Conservation (phyloP, 75 land plant genomes). For the Sequoia sempervirens region DNA sequence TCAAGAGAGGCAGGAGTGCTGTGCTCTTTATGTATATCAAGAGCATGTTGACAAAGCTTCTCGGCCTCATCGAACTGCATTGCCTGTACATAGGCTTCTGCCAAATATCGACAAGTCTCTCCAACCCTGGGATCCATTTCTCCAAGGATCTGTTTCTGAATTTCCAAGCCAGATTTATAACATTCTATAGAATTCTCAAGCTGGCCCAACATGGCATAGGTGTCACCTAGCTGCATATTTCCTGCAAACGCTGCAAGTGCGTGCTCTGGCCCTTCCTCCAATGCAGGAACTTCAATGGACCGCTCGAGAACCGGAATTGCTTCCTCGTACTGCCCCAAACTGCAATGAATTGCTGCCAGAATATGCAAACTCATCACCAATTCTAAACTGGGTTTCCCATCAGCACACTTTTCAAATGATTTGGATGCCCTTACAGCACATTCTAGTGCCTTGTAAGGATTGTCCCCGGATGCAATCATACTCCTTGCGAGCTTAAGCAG, state of each 20-base stretch:
- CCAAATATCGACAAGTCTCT: conserved; percentile 73
- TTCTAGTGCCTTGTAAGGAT: conserved; percentile 63
- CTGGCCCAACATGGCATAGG: conserved; percentile 61
- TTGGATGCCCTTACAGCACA: conserved; percentile 60
- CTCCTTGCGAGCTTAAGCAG: conserved; percentile 80
- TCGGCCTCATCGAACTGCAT: conserved; percentile 81
- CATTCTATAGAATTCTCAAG: conserved; percentile 45
- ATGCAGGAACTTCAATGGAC: conserved; percentile 48
- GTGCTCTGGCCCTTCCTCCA: conserved; percentile 63
- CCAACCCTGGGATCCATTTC: conserved; percentile 62
- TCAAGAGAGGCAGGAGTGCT: conserved; percentile 66
- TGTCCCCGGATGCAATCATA: conserved; percentile 57
- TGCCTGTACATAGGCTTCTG: conserved; percentile 85
- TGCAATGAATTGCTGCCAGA: conserved; percentile 64
- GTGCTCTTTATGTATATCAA: conserved; percentile 60
- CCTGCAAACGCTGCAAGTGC: conserved; percentile 72
- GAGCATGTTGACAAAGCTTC: conserved; percentile 57
- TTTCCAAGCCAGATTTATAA: conserved; percentile 59
- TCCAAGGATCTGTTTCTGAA: conserved; percentile 68
- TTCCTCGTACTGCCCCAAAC: conserved; percentile 56
- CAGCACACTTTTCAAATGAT: conserved; percentile 51
- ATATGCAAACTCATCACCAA: conserved; percentile 72
- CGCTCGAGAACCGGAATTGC: conserved; percentile 72
- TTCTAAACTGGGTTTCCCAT: conserved; percentile 53
- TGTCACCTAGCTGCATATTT: conserved; percentile 81